A percentile compares a stretch with the other conserved stretches of the same genome.
Evolutionary conservation across 2,329 filamentous ascomycete genomes (phyloP).

Genomic region (Botrytis byssoidea): DNA sequence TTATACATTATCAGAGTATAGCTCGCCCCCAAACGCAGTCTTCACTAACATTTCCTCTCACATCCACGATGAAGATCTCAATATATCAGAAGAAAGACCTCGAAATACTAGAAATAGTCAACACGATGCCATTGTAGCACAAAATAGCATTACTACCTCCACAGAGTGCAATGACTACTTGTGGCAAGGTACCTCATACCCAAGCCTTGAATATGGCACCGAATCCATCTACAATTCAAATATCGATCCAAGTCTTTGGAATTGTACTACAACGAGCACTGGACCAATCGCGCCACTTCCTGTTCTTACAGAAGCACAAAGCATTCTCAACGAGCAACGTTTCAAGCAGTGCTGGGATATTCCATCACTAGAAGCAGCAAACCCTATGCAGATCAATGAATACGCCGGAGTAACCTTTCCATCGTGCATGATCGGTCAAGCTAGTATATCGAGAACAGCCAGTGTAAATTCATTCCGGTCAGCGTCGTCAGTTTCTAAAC

Average conservation of each 20-base stretch:
- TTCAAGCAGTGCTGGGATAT: not conserved
- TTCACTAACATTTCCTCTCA: not conserved
- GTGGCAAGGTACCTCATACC: not conserved
- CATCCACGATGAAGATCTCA: not conserved
- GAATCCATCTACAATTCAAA: not conserved
- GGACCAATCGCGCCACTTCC: not conserved
- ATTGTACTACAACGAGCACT: not conserved
- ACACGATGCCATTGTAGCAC: not conserved
- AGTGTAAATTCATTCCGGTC: conserved; percentile 1
- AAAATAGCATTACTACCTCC: not conserved
- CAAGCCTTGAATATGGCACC: not conserved
- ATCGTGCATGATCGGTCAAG: not conserved
- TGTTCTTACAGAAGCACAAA: not conserved
- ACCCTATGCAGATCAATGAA: not conserved
- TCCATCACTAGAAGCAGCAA: not conserved
- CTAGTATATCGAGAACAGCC: not conserved
- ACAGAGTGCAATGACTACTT: not conserved
- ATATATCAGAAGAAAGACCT: not conserved
- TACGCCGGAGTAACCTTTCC: not conserved
- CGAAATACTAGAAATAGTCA: not conserved
- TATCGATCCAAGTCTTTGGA: not conserved
- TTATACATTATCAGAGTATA: not conserved
- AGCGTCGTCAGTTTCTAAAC: not conserved
- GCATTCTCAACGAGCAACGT: not conserved
- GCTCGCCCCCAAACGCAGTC: not conserved